Evolutionary conservation across 2,329 filamentous ascomycete species (phyloP), one percentile per base, ranked within the genome.

Genomic region (Madurella mycetomatis): DNA sequence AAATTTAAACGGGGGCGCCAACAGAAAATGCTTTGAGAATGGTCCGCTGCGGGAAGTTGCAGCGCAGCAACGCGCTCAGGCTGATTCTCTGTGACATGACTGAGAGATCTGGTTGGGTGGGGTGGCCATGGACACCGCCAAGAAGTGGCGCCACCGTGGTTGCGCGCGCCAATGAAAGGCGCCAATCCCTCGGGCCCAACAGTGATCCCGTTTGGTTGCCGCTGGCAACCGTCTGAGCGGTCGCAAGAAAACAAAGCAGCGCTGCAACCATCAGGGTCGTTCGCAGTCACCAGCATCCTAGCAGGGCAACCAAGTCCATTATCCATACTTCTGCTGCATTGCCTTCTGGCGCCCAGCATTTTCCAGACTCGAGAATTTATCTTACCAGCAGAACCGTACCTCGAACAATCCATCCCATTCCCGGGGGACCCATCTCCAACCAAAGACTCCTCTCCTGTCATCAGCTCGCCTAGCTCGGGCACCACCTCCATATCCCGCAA

Each of bases 251-350:
- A 61, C 57, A 61, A 59, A 56, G 47, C 25, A 46, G 42, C 17
- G 40, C 16, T 39, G 51, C 54, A 58, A 53, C 58, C 43, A 58
- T 56, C 57, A 58, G 49, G 57, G 55, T 41, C 40, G 41, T 44
- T 49, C 19, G 40, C 47, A 42, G 49, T 48, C 47, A 51, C 55
- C 47, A 51, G 43, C 41, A 54, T 51, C 56, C 60, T 55, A 50
- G 61, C 58, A 55, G 51, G 57, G 57, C 57, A 61, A 61, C 54
- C 45, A 15, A 46, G 41, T 48, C 43, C 56, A 52, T 45, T 57
- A 53, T 54, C 48, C 56, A 60, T 55, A 58, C 59, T 54, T 48
- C 40, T 55, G 56, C 53, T 48, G 46, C 44, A 37, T 25, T 25
- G 25, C 7, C 25, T 25, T 53, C 53, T 45, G 52, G 30, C 54